phyloP scores from a whole-genome alignment of 768 basidiomycete genomes.

The Russula griseocarnosa region DNA sequence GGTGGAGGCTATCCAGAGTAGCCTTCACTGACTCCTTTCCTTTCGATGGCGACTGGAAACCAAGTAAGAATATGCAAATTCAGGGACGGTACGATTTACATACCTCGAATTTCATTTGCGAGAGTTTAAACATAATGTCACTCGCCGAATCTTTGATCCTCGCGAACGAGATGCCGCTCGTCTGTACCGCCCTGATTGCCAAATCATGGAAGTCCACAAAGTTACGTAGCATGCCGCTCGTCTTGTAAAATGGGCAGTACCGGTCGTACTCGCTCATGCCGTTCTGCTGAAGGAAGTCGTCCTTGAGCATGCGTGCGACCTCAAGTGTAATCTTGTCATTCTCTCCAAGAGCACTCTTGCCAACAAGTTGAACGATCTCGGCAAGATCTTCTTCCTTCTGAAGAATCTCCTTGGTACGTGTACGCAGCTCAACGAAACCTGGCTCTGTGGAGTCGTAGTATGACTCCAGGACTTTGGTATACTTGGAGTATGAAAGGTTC shows the following conservation, averaged over 20 bases:
- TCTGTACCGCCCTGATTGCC: conserved; percentile 80
- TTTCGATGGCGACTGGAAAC: conserved; percentile 76
- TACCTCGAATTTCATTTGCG: conserved; percentile 99
- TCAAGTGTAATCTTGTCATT: conserved; percentile 98
- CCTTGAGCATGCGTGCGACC: conserved; percentile 95
- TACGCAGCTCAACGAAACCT: conserved; percentile 92
- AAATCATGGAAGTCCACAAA: conserved; percentile 91
- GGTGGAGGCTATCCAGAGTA: conserved; percentile 75
- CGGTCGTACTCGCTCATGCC: conserved; percentile 98
- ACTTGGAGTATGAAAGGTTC: conserved; percentile 99
- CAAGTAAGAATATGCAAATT: conserved; percentile 6
- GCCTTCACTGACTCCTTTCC: conserved; percentile 78
- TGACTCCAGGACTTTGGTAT: conserved; percentile 87
- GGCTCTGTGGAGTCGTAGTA: conserved; percentile 89
- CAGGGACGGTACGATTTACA: conserved; percentile 28
- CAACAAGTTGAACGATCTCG: conserved; percentile 99
- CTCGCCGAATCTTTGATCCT: conserved; percentile 82
- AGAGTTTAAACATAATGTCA: conserved; percentile 95
- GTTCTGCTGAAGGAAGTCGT: conserved; percentile 96
- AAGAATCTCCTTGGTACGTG: conserved; percentile 90
- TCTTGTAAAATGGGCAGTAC: conserved; percentile 99
- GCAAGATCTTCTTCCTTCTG: conserved; percentile 99
- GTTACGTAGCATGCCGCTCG: conserved; percentile 90
- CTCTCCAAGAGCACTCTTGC: conserved; percentile 96
- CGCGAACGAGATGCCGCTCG: conserved; percentile 77